Percentiles rank a stretch among this genome's conserved stretches.
phyloP scores from a whole-genome alignment of 345 rosid species.

The Brassica napus region Da-Ae NC_063451.1:45880001-45880500 shows the following conservation, averaged over 20 bases:
- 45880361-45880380: background rate
- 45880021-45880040: constrained; percentile 62
- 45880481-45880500: constrained; percentile 11
- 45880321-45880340: background rate
- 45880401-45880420: constrained; percentile 29
- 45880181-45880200: background rate
- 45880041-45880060: constrained; percentile 40
- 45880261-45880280: background rate
- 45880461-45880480: constrained; percentile 21
- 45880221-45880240: constrained; percentile 6
- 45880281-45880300: background rate
- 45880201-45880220: background rate
- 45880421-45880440: constrained; percentile 25
- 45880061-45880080: constrained; percentile 53
- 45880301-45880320: background rate
- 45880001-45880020: background rate
- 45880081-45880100: constrained; percentile 64
- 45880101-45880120: constrained; percentile 16
- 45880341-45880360: background rate
- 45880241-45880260: background rate
- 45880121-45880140: background rate
- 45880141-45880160: background rate
- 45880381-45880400: background rate
- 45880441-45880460: constrained; percentile 38
- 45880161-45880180: background rate